Conservation (phyloP, 1,284 basidiomycete species). For the Apiotrichum gracile region DNA sequence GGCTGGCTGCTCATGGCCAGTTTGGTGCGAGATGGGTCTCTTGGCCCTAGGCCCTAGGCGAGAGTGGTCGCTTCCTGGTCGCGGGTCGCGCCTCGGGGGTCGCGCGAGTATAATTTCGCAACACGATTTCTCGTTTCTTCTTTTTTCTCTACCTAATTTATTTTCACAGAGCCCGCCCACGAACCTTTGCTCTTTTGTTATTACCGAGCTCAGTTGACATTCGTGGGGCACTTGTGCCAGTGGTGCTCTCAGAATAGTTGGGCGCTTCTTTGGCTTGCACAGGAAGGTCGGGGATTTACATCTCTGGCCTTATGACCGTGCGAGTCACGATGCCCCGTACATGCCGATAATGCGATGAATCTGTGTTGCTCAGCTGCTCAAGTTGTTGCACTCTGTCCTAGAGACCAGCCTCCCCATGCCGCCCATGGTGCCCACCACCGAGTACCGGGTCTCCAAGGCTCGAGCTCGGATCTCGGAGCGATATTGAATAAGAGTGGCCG, state of each 20-base stretch:
- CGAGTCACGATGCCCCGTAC: constrained; percentile 19
- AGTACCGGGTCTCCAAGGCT: too few species aligned
- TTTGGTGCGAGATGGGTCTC: too few species aligned
- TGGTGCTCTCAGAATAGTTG: constrained; percentile 13
- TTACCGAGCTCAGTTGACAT: constrained; percentile 11
- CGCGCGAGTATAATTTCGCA: too few species aligned
- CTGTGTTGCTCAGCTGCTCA: neutral
- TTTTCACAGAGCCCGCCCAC: constrained; percentile 13
- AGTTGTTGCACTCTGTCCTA: neutral
- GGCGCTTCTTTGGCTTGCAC: constrained; percentile 22
- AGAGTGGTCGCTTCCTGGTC: too few species aligned
- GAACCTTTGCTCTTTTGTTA: constrained; percentile 9
- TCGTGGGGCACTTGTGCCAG: constrained; percentile 7
- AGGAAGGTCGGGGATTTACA: constrained; percentile 2
- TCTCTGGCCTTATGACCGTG: constrained; percentile 6
- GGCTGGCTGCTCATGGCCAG: too few species aligned
- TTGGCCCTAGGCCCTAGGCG: too few species aligned
- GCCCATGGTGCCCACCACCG: too few species aligned
- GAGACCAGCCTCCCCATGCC: too few species aligned
- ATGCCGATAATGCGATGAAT: neutral
- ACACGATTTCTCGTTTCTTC: neutral
- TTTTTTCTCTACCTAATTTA: constrained; percentile 8
- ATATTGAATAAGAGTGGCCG: too few species aligned
- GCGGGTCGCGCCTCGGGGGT: too few species aligned
- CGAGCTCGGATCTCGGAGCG: too few species aligned